Base-by-base conservation (phyloP, 2,329 filamentous ascomycete species). In the Coniochaeta ligniaria region DNA sequence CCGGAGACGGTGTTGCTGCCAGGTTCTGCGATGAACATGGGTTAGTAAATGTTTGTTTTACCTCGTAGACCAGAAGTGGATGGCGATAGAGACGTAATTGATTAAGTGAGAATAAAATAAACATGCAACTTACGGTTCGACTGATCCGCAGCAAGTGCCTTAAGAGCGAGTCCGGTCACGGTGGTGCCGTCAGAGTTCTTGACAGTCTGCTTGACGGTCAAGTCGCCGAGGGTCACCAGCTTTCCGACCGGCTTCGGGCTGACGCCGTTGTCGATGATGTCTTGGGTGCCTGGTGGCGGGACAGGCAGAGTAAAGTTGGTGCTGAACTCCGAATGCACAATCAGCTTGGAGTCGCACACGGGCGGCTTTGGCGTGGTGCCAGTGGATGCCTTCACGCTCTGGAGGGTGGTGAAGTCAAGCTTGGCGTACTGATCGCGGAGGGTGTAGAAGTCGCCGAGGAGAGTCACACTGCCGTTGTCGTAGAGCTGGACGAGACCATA, bases 241-340 rank as follows among this genome's bases (percentile, higher is more conserved):
- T 88, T 84, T 67, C 88, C 89, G 16, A 72, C 75, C 43, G 86
- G 85, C 60, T 86, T 83, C 64, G 83, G 83, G 57, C 74, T 77
- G 62, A 96, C 83, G 63, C 94, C 93, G 57, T 89, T 85, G 66
- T 90, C 80, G 71, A 97, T 94, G 69, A 96, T 80, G 54, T 83
- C 80, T 63, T 87, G 79, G 43, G 86, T 87, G 65, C 87, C 89
- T 4, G 83, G 78, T 14, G 92, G 92, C 6, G 85, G 79, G 3
- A 70, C 75, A 56, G 89, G 93, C 61, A 96, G 78, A 54, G 87
- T 88, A 78, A 96, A 98, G 80, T 91, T 89, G 73, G 78, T 87
- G 74, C 83, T 83, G 80, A 96, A 96, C 63, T 81, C 83, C 62
- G 81, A 76, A 64, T 79, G 78, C 62, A 78, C 81, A 75, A 97